Evolutionary conservation across 768 basidiomycete genomes (phyloP), one percentile per base, ranked within the genome.

Genomic region (Tremella yokohamensis): DNA sequence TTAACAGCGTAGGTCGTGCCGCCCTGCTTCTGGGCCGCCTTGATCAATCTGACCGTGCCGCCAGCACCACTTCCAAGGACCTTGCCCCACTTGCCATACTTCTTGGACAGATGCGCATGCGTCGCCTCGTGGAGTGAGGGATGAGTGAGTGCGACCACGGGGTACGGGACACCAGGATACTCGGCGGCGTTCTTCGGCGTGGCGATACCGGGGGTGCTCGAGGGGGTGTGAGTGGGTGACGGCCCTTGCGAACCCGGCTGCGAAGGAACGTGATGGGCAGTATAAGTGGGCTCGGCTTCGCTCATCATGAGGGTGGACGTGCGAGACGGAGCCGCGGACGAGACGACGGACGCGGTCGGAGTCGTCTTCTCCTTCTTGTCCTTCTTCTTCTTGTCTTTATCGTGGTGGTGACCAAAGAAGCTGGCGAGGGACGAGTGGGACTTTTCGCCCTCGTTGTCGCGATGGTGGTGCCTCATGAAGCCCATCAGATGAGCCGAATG

Each of bases 41-140:
- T 93, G 79, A 99, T 94, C 64, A 99, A 84, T 25, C 96, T 84
- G 45, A 99, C 96, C 0, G 96, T 99, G 22, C 96, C 96, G n/a
- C 96, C 96, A 6, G 94, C 96, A 25, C 96, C 96, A 25, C 87
- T 89, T 24, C 96, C 96, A 8, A 99, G 84, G 16, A 96, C 85
- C 52, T 89, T 84, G 39, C 94, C 96, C 89, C 96, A 96, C 75
- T 99, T 99, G 64, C 96, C 96, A 68, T 99, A 99, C 81, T 97
- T 98, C 80, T 98, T 98, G n/a, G 87, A 80, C 57, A 99, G 80
- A 76, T 96, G 92, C 11, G 75, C 77, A 52, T 78, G 77, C 1
- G 76, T 75, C 8, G 75, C 77, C 56, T 78, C 73, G 39, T 74
- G 73, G 20, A 76, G 58, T n/a, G 76, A 72, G 54, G 72, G 77